These are phyloP conservation scores for Fragaria ananassa DNA, from an alignment of 306 rosid species.

Conservation along the genomic window DNA sequence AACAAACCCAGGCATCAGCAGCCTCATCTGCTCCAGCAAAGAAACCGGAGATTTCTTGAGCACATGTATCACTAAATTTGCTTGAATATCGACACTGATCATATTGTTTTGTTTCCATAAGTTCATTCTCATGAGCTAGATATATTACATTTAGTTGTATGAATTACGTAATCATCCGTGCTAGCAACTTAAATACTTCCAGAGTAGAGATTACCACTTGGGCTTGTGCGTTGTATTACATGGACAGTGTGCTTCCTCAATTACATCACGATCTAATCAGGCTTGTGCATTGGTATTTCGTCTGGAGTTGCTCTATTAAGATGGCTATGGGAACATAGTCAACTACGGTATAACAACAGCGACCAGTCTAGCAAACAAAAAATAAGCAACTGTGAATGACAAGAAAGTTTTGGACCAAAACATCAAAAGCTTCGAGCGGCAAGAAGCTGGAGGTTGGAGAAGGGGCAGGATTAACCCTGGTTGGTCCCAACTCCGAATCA, in stretches of 20 bases:
- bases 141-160: neutral
- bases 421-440: neutral
- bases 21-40: neutral
- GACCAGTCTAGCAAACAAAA: neutral
- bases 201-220: neutral
- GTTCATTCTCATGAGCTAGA: neutral
- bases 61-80: neutral
- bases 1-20: slow-evolving; percentile 21
- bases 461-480: neutral
- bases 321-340: neutral
- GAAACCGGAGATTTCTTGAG: neutral
- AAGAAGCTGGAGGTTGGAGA: neutral
- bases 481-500: neutral
- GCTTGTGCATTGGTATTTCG: neutral
- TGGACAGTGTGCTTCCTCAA: neutral
- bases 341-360: neutral
- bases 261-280: neutral
- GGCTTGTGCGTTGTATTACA: neutral
- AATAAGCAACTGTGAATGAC: neutral
- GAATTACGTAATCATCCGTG: neutral
- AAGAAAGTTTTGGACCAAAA: neutral
- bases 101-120: neutral
- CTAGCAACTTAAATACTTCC: neutral
- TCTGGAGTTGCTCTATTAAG: neutral
- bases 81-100: neutral